These are phyloP conservation scores for Mortierella polycephala DNA, from an alignment of 371 early-diverging fungal species.

Conservation along the genomic window DNA sequence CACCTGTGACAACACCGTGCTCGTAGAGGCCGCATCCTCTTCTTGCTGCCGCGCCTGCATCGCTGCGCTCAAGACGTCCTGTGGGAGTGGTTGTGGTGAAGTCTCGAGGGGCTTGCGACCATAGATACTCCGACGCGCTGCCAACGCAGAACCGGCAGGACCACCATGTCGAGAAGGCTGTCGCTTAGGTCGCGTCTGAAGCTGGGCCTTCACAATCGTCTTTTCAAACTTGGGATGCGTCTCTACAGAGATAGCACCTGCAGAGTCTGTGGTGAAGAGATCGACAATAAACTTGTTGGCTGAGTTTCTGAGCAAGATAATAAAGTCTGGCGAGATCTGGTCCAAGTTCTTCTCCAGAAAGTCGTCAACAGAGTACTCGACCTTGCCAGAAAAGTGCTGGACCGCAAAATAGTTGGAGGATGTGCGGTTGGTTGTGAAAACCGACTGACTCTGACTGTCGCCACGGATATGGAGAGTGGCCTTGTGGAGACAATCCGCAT, in stretches of 20 bases:
- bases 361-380: constrained; percentile 78
- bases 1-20: constrained; percentile 76
- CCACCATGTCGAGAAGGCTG: constrained; percentile 48
- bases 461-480: constrained; percentile 59
- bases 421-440: constrained; percentile 55
- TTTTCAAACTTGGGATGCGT: constrained; percentile 68
- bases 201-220: constrained; percentile 72
- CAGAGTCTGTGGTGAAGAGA: constrained; percentile 59
- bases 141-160: constrained; percentile 5
- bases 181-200: constrained; percentile 65
- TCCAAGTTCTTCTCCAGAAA: constrained; percentile 83
- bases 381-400: constrained; percentile 80
- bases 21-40: constrained; percentile 55
- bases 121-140: constrained; percentile 10
- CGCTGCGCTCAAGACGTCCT: constrained; percentile 16
- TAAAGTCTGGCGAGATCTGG: constrained; percentile 83
- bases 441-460: constrained; percentile 56
- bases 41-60: constrained; percentile 36
- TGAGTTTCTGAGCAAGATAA: constrained; percentile 83
- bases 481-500: constrained; percentile 56
- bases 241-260: constrained; percentile 61
- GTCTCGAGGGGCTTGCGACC: constrained; percentile 5
- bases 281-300: constrained; percentile 72
- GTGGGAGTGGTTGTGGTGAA: constrained; percentile 8
- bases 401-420: constrained; percentile 65